phyloP scores from a whole-genome alignment of 129 eudicot species.

The Flaveria trinervia region DNA sequence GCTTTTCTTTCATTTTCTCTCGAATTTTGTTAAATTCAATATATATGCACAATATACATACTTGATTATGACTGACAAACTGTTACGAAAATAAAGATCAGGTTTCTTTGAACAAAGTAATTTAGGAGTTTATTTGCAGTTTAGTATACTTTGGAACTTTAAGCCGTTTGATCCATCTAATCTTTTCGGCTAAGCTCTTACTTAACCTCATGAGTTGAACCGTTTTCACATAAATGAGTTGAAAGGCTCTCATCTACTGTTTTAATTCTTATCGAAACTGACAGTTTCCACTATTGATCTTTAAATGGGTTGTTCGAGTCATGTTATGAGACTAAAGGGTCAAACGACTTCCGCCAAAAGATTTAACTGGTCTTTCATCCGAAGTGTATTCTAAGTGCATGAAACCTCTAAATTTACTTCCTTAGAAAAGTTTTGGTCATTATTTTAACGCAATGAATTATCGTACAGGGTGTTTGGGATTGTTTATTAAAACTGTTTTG shows the following conservation, averaged over 20 bases:
- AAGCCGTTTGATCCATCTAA: not conserved
- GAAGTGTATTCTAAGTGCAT: not conserved
- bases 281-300: not conserved
- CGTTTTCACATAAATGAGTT: not conserved
- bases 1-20: not conserved
- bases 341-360: not conserved
- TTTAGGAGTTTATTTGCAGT: not conserved
- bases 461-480: not conserved
- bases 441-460: not conserved
- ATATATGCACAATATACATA: not conserved
- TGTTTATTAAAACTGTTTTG: not conserved
- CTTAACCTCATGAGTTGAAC: not conserved
- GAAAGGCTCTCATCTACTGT: not conserved
- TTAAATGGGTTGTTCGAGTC: not conserved
- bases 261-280: not conserved
- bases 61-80: too few relatives aligned
- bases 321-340: not conserved
- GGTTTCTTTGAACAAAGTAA: not conserved
- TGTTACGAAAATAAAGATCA: not conserved
- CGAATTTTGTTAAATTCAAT: not conserved
- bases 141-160: slow-evolving; percentile 4
- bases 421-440: not conserved
- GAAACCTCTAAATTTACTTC: not conserved
- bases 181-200: not conserved
- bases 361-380: not conserved